Conservation (phyloP, 176 grass and related monocot genomes). For the Hordeum vulgare region MorexV3_pseudomolecules_assembly NC_058519.1:42202961-42203460, state of each 20-base stretch:
- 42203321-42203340: constrained; percentile 28
- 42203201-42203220: constrained; percentile 88
- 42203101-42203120: neutral
- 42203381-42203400: constrained; percentile 79
- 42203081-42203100: neutral
- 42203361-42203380: constrained; percentile 55
- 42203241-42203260: constrained; percentile 49
- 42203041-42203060: neutral
- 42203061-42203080: neutral
- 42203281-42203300: constrained; percentile 90
- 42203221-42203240: constrained; percentile 84
- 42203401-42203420: constrained; percentile 40
- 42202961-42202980: neutral
- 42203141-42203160: neutral
- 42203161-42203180: constrained; percentile 25
- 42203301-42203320: constrained; percentile 90
- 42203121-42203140: neutral
- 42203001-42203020: neutral
- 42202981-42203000: neutral
- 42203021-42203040: neutral
- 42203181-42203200: constrained; percentile 83
- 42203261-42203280: constrained; percentile 26
- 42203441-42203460: constrained; percentile 39
- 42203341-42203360: constrained; percentile 54
- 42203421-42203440: constrained; percentile 60